Percentiles rank a stretch among this genome's conserved stretches.
phyloP scores from a whole-genome alignment of 495 filamentous ascomycete species.

The Geoglossum glabrum region DNA sequence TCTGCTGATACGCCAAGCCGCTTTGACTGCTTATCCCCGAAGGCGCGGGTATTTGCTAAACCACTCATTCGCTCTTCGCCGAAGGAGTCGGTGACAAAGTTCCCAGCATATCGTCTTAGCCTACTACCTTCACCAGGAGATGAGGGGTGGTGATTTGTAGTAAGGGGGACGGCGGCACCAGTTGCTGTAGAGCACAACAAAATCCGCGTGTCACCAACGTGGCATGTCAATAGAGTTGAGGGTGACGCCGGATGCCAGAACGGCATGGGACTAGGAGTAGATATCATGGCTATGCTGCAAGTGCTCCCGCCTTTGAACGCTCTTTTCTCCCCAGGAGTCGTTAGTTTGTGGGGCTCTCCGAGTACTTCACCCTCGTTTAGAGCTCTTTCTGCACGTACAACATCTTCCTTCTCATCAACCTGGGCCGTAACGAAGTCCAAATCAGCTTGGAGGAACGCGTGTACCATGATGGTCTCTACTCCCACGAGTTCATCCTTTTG shows the following conservation, averaged over 20 bases:
- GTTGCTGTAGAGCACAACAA: constrained; percentile 65
- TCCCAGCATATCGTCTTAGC: constrained; percentile 64
- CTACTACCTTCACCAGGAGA: constrained; percentile 62
- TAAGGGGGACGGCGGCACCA: constrained; percentile 59
- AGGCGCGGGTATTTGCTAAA: constrained; percentile 80
- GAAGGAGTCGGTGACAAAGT: constrained; percentile 86
- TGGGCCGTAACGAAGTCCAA: constrained; percentile 82
- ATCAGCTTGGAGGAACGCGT: constrained; percentile 82
- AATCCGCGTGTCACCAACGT: constrained; percentile 84
- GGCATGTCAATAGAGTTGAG: constrained; percentile 65
- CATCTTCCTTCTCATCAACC: constrained; percentile 52
- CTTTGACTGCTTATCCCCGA: constrained; percentile 81
- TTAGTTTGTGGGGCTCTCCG: constrained; percentile 38
- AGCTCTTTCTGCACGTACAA: constrained; percentile 44
- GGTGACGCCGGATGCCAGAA: constrained; percentile 86
- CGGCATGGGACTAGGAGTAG: constrained; percentile 71
- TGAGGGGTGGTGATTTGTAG: constrained; percentile 79
- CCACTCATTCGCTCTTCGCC: constrained; percentile 91
- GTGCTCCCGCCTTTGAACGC: constrained; percentile 87
- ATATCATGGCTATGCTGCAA: constrained; percentile 71
- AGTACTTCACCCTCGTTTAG: constrained; percentile 66
- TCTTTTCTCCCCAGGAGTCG: constrained; percentile 26
- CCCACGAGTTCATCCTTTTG: neutral
- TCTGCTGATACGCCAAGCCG: constrained; percentile 86
- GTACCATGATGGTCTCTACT: constrained; percentile 52